phyloP scores from a whole-genome alignment of 306 rosid genomes.

The Phaseolus lunatus region DNA sequence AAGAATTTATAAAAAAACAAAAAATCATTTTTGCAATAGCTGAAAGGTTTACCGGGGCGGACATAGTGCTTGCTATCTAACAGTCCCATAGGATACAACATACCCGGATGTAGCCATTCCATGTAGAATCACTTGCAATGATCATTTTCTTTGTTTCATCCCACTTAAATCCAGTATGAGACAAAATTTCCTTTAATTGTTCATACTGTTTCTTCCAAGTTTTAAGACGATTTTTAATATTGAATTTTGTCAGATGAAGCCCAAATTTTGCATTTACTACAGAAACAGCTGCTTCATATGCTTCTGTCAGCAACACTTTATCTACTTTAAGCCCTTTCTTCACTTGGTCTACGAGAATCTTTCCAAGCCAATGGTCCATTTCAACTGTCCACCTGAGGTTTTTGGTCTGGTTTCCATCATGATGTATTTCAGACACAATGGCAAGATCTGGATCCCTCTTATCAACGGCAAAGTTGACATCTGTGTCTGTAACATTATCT shows the following conservation, averaged over 20 bases:
- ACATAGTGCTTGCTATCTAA: conserved; percentile 1
- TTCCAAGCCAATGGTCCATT: conserved; percentile 67
- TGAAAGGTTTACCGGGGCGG: background rate
- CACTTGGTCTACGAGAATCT: conserved; percentile 60
- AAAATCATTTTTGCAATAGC: background rate
- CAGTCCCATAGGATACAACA: conserved; percentile 24
- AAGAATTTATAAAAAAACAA: conserved; percentile 14
- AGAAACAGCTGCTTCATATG: conserved; percentile 55
- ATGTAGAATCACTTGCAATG: conserved; percentile 56
- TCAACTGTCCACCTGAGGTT: conserved; percentile 60
- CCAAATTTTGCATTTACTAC: conserved; percentile 55
- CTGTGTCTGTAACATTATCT: conserved; percentile 53
- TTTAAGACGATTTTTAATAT: conserved; percentile 61
- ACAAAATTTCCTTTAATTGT: conserved; percentile 53
- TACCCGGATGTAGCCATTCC: conserved; percentile 64
- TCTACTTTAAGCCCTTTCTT: conserved; percentile 62
- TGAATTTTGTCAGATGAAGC: conserved; percentile 56
- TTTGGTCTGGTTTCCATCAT: conserved; percentile 54
- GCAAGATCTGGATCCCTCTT: conserved; percentile 49
- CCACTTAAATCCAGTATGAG: conserved; percentile 63
- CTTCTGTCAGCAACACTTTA: conserved; percentile 55
- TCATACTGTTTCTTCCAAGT: conserved; percentile 65
- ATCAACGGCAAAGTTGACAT: conserved; percentile 49
- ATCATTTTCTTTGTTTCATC: conserved; percentile 61
- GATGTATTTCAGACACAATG: conserved; percentile 49